Conservation (phyloP, 2,329 filamentous ascomycete genomes). For the Chrysosporium keratinophilum region DNA sequence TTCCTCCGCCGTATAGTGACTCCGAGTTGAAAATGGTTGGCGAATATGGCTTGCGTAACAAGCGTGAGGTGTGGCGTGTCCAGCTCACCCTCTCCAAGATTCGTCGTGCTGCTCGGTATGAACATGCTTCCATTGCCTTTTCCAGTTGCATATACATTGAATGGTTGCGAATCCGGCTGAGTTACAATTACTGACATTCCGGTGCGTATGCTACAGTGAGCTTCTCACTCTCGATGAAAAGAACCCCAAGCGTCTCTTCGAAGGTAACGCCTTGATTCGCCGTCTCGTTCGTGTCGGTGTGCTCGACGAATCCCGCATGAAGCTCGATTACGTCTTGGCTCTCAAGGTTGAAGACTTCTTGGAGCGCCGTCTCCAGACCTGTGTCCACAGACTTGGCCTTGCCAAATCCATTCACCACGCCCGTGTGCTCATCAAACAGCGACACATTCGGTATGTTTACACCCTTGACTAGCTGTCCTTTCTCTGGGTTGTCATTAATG, state of each 20-base stretch:
- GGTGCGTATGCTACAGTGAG: constrained; percentile 55
- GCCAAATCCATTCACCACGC: constrained; percentile 99
- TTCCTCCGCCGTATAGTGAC: constrained; percentile 59
- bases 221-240: constrained; percentile 99
- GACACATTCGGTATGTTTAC: constrained; percentile 69
- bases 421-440: constrained; percentile 98
- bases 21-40: constrained; percentile 99
- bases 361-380: constrained; percentile 98
- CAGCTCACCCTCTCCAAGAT: constrained; percentile 99
- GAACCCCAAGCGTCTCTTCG: constrained; percentile 99
- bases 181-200: not conserved
- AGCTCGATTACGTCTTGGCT: constrained; percentile 99
- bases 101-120: constrained; percentile 99
- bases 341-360: constrained; percentile 99
- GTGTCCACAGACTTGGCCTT: constrained; percentile 99
- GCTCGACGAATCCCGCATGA: constrained; percentile 99
- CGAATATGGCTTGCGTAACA: constrained; percentile 99
- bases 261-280: constrained; percentile 99
- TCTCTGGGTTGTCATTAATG: not conserved
- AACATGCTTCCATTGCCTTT: not conserved
- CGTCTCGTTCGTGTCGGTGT: constrained; percentile 99
- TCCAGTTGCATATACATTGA: not conserved
- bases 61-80: constrained; percentile 99
- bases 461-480: not conserved
- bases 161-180: not conserved